Conservation (phyloP, 2,329 filamentous ascomycete genomes). For the Colletotrichum caudatum region DNA sequence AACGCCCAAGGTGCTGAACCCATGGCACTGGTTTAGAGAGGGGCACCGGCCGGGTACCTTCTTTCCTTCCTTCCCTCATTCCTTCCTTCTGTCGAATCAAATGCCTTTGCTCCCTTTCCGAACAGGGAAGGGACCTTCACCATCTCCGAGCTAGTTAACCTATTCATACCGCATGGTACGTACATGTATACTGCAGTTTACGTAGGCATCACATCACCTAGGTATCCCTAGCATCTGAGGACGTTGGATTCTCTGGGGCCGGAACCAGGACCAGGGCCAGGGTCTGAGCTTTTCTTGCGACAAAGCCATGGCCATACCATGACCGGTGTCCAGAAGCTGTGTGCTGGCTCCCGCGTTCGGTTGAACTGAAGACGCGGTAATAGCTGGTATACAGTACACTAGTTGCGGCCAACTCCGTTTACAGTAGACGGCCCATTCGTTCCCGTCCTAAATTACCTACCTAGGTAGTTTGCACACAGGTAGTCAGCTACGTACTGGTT, state of each 20-base stretch:
- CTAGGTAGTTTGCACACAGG: too few relatives aligned
- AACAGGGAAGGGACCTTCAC: slow-evolving; percentile 28
- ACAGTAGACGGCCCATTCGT: slow-evolving; percentile 7
- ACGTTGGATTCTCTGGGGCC: slow-evolving; percentile 36
- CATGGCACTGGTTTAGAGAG: slow-evolving; percentile 37
- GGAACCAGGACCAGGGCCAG: slow-evolving; percentile 11
- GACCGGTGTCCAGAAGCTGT: slow-evolving; percentile 16
- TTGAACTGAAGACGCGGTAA: neutral
- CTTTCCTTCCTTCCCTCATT: slow-evolving; percentile 7
- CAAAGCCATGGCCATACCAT: slow-evolving; percentile 25
- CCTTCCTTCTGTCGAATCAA: slow-evolving; percentile 1
- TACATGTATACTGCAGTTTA: too few relatives aligned
- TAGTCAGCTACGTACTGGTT: too few relatives aligned
- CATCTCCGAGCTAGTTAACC: slow-evolving; percentile 40
- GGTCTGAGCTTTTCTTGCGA: slow-evolving; percentile 11
- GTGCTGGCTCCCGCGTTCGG: slow-evolving; percentile 30
- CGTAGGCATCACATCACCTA: too few relatives aligned
- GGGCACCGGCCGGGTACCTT: slow-evolving; percentile 35
- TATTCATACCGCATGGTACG: too few relatives aligned
- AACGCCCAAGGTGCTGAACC: slow-evolving; percentile 20
- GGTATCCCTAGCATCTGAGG: slow-evolving; percentile 30
- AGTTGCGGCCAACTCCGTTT: slow-evolving; percentile 6
- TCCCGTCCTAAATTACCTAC: neutral
- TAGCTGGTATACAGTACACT: neutral
- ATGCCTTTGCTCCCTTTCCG: neutral